Percentiles rank a stretch among this genome's conserved stretches.
Conservation (phyloP, 1,284 basidiomycete species). For the Apiotrichum mycotoxinovorans region DNA sequence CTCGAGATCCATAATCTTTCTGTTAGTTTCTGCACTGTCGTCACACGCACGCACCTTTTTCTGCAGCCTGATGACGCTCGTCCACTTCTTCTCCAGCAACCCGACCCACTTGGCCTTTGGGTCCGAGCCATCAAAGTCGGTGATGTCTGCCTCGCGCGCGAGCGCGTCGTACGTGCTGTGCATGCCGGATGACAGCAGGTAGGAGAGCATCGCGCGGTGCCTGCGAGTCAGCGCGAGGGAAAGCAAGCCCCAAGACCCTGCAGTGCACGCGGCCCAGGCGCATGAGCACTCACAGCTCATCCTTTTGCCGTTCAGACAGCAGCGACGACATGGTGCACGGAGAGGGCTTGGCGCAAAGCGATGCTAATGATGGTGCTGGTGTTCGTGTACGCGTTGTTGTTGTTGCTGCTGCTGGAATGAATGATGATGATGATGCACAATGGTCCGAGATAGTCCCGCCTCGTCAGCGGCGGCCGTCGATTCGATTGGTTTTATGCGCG, state of each 20-base stretch:
- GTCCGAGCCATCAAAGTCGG: slow-evolving; percentile 68
- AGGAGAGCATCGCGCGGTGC: slow-evolving; percentile 80
- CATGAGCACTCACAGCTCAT: slow-evolving; percentile 67
- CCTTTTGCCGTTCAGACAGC: slow-evolving; percentile 73
- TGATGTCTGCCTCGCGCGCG: slow-evolving; percentile 57
- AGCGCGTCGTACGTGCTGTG: slow-evolving; percentile 62
- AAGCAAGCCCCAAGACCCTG: too few relatives aligned
- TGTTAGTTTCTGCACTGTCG: neutral
- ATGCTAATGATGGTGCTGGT: neutral
- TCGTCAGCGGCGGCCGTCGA: slow-evolving; percentile 11
- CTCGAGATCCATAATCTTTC: slow-evolving; percentile 83
- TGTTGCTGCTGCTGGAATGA: neutral
- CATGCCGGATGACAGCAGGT: slow-evolving; percentile 67
- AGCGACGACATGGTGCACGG: slow-evolving; percentile 38
- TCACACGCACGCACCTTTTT: slow-evolving; percentile 71
- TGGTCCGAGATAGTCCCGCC: neutral
- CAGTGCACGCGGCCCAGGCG: too few relatives aligned
- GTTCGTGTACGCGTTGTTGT: slow-evolving; percentile 4
- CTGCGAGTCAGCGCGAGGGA: slow-evolving; percentile 49
- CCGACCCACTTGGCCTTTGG: slow-evolving; percentile 78
- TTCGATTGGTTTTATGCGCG: too few relatives aligned
- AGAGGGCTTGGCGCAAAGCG: neutral
- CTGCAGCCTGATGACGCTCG: slow-evolving; percentile 83
- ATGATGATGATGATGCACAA: neutral
- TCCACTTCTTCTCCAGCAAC: slow-evolving; percentile 92